Evolutionary conservation across 495 filamentous ascomycete genomes (phyloP), one percentile per base, ranked within the genome.

Genomic region (Immersiella caudata): DNA sequence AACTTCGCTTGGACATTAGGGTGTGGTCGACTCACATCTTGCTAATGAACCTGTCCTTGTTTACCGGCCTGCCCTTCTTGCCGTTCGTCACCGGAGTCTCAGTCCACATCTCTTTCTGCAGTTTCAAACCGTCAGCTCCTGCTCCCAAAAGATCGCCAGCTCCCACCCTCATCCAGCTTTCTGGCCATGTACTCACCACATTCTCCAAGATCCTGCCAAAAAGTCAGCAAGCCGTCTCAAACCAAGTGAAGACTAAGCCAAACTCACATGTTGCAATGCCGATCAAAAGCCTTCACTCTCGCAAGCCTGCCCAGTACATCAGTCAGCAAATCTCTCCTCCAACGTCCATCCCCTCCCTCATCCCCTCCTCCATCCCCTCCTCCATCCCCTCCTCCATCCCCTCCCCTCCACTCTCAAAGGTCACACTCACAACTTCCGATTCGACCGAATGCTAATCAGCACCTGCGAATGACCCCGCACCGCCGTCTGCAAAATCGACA

Each of bases 1-100:
- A 51, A 0, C 8, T 21, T 6, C 20, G 12, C 33, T 7, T 5
- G 24, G 29, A 0, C 20, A 12, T 35, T 11, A 22, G 36, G 9
- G 5, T 7, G 24, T 1, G 20, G 18, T 25, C 6, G 49, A 83
- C 90, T 66, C 77, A 97, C 95, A 99, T 93, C 84, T 99, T 99
- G 85, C 92, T 96, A 73, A 98, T 93, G 80, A 97, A 99, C 33
- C 96, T 85, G 79, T 99, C 95, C 86, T 97, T 97, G 81, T 99
- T 98, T 46, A 97, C 91, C 35, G 92, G 90, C 77, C 90, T 87
- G 62, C 94, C 93, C 81, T 93, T 94, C 82, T 91, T 91, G 26
- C 93, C 93, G 50, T 83, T 85, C 16, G 86, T 82, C 25, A 85
- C 77, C 40, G 95, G 94, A 63, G 89, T 93, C 82, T 99, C 95